These are phyloP conservation scores for Lactarius hengduanensis DNA, from an alignment of 768 basidiomycete genomes.

Conservation along the genomic window DNA sequence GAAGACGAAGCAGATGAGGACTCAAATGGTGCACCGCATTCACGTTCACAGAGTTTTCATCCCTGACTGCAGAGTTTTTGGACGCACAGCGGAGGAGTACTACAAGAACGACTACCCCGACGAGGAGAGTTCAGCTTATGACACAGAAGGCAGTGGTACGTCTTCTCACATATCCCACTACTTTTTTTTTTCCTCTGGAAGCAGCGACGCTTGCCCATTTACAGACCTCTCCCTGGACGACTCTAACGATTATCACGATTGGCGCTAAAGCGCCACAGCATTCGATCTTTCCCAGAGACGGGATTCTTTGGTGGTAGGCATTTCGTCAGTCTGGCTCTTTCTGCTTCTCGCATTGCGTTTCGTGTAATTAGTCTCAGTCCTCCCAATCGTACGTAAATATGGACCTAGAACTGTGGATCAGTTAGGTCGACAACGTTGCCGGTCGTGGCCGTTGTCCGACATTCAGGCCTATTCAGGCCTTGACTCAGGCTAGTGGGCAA, in stretches of 20 bases:
- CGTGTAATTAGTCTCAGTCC: neutral
- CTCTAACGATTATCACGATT: constrained; percentile 3
- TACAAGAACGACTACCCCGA: constrained; percentile 87
- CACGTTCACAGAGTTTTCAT: neutral
- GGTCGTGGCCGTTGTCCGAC: neutral
- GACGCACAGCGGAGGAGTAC: constrained; percentile 65
- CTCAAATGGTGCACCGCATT: constrained; percentile 60
- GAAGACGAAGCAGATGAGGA: constrained; percentile 82
- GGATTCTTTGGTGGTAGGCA: neutral
- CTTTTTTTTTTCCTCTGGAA: neutral
- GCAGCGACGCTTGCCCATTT: neutral
- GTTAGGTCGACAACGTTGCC: neutral
- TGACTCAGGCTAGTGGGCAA: too few relatives aligned
- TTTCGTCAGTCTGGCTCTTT: neutral
- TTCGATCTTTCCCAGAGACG: neutral
- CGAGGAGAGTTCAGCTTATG: constrained; percentile 46
- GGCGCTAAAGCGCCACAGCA: constrained; percentile 1
- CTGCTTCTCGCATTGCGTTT: neutral
- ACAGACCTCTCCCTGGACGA: constrained; percentile 10
- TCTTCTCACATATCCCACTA: neutral
- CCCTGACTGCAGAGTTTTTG: neutral
- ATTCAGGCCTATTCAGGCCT: too few relatives aligned
- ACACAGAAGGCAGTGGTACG: constrained; percentile 32
- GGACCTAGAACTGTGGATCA: neutral
- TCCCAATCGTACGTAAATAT: neutral